Conservation (phyloP, 2,329 filamentous ascomycete species). For the Colletotrichum australisinense region DNA sequence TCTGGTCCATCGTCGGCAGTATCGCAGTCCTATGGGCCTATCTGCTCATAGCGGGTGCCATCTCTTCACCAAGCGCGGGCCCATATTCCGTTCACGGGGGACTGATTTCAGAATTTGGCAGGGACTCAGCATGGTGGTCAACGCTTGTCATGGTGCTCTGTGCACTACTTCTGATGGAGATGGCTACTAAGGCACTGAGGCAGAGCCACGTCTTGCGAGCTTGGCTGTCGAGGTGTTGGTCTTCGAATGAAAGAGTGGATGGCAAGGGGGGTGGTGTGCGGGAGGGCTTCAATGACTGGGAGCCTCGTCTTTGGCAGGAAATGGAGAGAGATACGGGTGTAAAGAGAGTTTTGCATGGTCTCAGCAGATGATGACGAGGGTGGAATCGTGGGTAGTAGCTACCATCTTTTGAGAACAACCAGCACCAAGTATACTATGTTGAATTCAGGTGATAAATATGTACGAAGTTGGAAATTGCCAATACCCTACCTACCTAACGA, state of each 20-base stretch:
- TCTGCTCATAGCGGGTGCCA: not conserved
- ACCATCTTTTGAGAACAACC: too few species aligned
- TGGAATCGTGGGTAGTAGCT: not conserved
- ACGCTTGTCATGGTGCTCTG: not conserved
- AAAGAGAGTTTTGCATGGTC: not conserved
- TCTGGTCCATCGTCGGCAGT: not conserved
- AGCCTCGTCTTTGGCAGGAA: constrained; percentile 68
- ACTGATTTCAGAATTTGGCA: not conserved
- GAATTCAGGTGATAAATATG: not conserved
- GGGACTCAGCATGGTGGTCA: not conserved
- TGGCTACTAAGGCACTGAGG: not conserved
- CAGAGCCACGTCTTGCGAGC: constrained; percentile 13
- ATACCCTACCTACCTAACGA: not conserved
- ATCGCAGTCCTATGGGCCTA: not conserved
- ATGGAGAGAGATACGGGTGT: constrained; percentile 60
- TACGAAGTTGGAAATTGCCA: not conserved
- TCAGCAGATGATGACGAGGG: not conserved
- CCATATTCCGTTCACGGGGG: not conserved
- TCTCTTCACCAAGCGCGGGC: not conserved
- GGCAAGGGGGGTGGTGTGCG: constrained; percentile 39
- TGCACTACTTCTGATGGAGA: not conserved
- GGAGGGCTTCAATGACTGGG: constrained; percentile 57
- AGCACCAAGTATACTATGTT: not conserved
- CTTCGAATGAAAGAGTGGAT: constrained; percentile 59
- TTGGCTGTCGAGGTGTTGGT: constrained; percentile 46